Evolutionary conservation across 495 filamentous ascomycete species (phyloP), one percentile per base, ranked within the genome.

Genomic region (Viridothelium virens): DNA sequence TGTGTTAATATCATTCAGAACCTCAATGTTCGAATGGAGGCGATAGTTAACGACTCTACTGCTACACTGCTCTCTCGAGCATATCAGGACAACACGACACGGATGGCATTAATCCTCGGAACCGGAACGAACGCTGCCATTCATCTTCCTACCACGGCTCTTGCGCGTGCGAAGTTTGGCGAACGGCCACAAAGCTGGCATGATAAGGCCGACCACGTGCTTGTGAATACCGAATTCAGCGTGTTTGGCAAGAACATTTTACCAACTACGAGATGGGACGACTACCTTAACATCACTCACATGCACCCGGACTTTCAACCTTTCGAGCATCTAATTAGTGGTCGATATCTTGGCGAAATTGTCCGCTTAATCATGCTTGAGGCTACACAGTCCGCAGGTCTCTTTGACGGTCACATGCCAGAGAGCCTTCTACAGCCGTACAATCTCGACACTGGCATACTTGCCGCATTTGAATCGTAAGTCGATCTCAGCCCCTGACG

Each of bases 401-500:
- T 88, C 1, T 80, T 89, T 62, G 79, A 79, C 61, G 86, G 85
- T 6, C 70, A 82, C 34, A 70, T 88, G 9, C 85, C 86, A 18
- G 76, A 78, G 0, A 78, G 78, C 1, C 69, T 88, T 11, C 68
- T 68, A 36, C 77, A 79, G 34, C 77, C 79, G 2, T 89, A 89
- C 70, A 78, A 82, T 0, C 77, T 89, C 50, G 84, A 86, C 63
- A 87, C 87, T 0, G 83, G 82, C 53, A 81, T 81, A 7, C 69
- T 89, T 25, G 85, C 85, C 14, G 64, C 76, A n/a, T 83, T 89
- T 25, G 81, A 87, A 74, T 74, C 76, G 83, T 86, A 77, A 74
- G 83, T 76, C 36, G 2, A 16, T 72, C 76, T 63, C 72, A 73
- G 79, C 63, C 74, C 74, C 25, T 25, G 31, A 79, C 78, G 61